Evolutionary conservation across 192 early-diverging fungal species (phyloP).

Genomic region (Linnemannia hyalina): DNA sequence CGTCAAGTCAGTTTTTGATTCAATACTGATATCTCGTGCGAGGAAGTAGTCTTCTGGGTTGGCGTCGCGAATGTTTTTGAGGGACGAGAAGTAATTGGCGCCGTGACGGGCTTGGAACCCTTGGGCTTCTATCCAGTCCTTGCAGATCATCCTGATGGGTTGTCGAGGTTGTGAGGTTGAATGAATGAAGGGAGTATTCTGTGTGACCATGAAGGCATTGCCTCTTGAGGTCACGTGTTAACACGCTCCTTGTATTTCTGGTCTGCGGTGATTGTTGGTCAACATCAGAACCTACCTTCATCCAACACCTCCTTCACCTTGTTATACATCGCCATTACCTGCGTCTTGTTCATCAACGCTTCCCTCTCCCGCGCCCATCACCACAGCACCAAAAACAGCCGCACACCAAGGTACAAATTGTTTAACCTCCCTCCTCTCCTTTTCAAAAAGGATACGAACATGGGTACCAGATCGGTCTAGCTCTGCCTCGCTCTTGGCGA

Average conservation of each 20-base stretch:
- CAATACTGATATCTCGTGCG: not conserved
- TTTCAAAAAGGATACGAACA: not conserved
- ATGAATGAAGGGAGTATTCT: not conserved
- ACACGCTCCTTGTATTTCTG: not conserved
- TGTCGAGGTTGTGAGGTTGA: not conserved
- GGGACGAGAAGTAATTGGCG: not conserved
- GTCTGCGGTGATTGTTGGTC: not conserved
- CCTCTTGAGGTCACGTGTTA: not conserved
- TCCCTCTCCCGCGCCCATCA: not conserved
- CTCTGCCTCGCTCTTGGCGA: not conserved
- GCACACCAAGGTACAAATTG: not conserved
- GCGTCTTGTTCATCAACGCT: not conserved
- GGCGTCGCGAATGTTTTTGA: not conserved
- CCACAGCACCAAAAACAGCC: not conserved
- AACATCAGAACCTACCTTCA: not conserved
- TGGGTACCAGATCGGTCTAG: not conserved
- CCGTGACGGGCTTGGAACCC: not conserved
- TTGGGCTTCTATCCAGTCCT: conserved; percentile 3
- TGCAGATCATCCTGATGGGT: not conserved
- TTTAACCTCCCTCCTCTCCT: not conserved
- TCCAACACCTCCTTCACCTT: not conserved
- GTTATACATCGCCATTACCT: not conserved
- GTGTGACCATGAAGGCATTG: not conserved
- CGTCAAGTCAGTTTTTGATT: not conserved
- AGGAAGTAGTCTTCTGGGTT: not conserved